Conservation (phyloP, 495 filamentous ascomycete species). For the Penicillium tannophilum region DNA sequence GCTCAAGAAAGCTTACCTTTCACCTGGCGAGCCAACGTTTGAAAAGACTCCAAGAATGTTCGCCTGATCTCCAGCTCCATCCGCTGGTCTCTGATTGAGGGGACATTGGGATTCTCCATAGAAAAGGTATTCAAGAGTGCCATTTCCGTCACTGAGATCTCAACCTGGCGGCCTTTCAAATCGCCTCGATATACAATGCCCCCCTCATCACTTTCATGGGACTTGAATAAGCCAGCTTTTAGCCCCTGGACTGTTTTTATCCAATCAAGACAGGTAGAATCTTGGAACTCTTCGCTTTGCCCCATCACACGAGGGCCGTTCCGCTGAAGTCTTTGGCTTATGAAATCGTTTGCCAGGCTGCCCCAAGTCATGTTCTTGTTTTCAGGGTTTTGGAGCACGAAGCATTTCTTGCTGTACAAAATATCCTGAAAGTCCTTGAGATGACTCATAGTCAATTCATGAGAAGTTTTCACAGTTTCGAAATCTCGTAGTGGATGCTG, state of each 20-base stretch:
- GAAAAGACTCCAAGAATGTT: background rate
- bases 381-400: background rate
- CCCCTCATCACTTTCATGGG: background rate
- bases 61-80: background rate
- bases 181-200: slow-evolving; percentile 36
- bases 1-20: background rate
- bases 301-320: background rate
- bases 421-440: background rate
- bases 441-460: background rate
- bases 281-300: background rate
- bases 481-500: background rate
- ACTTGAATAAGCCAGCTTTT: background rate
- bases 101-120: background rate
- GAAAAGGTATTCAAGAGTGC: background rate
- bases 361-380: background rate
- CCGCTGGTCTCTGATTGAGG: background rate
- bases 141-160: background rate
- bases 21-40: background rate
- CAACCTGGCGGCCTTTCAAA: background rate
- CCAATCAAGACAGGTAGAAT: background rate
- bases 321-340: background rate
- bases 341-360: background rate
- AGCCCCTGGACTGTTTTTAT: background rate
- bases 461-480: background rate
- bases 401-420: background rate